Evolutionary conservation across 2,329 filamentous ascomycete species (phyloP), one percentile per base, ranked within the genome.

Genomic region (Colletotrichum coccodes): DNA sequence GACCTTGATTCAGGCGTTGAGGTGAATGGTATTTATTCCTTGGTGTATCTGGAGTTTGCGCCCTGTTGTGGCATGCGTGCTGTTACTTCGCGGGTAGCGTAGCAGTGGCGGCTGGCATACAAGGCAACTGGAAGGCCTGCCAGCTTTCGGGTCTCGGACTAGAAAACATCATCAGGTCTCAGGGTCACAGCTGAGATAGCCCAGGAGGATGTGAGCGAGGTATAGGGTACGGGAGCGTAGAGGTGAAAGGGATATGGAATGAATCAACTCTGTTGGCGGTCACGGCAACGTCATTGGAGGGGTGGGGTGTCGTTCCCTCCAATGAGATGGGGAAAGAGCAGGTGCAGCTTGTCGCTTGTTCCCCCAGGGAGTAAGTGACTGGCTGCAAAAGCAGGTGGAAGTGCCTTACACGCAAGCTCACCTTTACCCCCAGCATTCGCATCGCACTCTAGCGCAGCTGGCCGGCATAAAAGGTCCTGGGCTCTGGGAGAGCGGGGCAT

Each of bases 251-350:
- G 47, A 36, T 14, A 2, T 28, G 30, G 16, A 40, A 18, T 44
- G 53, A 58, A 58, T 42, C 52, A 57, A 34, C 62, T 58, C 38
- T 32, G 47, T 54, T 60, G 62, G 61, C 56, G 62, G 65, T 65
- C 65, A 68, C 66, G 23, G 54, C 36, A 69, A 69, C 61, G 66
- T 69, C 66, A 69, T 69, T 66, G 66, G 61, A 56, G 40, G 61
- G 32, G 66, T 60, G 66, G 62, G 42, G 21, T n/a, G 36, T 42
- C 50, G 40, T 50, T 34, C 30, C 50, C 49, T 50, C 62, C 62
- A 59, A 65, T 60, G 42, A 60, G 57, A 60, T 14, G 21, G 21
- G 44, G 14, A 12, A 38, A 30, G 44, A 28, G 30, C 44, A 46
- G 11, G 42, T 46, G 42, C 30, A 47, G 30, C 30, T 47, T 59